phyloP scores from a whole-genome alignment of 1,139 yeast genomes.

The Arxiozyma heterogenica region DNA sequence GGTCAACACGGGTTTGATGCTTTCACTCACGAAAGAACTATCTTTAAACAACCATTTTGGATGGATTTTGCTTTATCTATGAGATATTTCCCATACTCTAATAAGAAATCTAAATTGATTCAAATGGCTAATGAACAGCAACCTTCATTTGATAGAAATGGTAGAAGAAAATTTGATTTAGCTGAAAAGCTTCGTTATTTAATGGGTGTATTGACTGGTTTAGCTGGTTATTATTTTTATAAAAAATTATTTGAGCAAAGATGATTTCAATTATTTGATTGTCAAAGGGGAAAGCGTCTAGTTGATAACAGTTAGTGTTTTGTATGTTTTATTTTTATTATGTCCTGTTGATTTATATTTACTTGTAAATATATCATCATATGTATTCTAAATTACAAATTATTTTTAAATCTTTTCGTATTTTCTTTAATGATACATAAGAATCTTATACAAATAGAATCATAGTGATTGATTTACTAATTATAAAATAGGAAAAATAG shows the following conservation, averaged over 20 bases:
- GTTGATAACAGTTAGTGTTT: not conserved
- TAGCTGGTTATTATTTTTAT: not conserved
- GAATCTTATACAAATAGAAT: no score
- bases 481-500: not conserved
- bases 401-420: not conserved
- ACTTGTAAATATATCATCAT: not conserved
- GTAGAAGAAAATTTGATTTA: not conserved
- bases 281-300: not conserved
- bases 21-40: constrained; percentile 69
- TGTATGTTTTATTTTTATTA: not conserved
- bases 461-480: not conserved
- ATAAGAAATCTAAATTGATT: constrained; percentile 28
- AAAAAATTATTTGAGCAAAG: not conserved
- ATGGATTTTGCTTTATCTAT: constrained; percentile 47
- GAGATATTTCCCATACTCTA: constrained; percentile 64
- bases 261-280: not conserved
- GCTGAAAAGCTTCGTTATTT: not conserved
- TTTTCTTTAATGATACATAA: no score
- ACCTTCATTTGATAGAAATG: constrained; percentile 10
- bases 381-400: not conserved
- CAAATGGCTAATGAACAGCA: constrained; percentile 16
- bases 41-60: constrained; percentile 60
- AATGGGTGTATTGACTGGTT: not conserved
- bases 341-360: not conserved
- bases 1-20: constrained; percentile 64